Conservation (phyloP, 176 grass and related monocot genomes). For the Carex parvula region DNA sequence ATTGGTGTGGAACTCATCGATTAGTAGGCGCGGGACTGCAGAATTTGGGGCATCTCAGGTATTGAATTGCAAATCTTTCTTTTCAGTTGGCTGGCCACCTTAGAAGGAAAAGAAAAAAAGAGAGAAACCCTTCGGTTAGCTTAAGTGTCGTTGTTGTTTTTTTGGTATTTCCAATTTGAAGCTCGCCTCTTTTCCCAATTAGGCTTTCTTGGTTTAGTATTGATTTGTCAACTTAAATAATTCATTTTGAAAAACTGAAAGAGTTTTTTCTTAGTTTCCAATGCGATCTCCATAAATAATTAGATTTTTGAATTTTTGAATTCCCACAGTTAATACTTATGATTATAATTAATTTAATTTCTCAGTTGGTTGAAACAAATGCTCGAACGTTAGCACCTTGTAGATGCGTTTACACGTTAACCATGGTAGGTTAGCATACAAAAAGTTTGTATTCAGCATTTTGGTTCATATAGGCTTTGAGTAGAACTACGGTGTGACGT, state of each 20-base stretch:
- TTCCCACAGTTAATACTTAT: background rate
- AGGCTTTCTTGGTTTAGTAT: background rate
- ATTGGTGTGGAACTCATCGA: conserved; percentile 11
- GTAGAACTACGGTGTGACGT: too few relatives aligned
- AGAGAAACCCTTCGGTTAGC: background rate
- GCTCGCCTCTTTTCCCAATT: background rate
- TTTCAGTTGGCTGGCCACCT: background rate
- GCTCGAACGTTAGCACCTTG: background rate
- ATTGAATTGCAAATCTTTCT: background rate
- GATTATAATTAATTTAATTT: background rate
- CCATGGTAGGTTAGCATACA: background rate
- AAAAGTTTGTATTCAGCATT: background rate
- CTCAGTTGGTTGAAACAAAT: background rate
- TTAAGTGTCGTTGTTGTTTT: background rate
- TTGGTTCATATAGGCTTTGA: background rate
- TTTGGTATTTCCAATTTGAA: background rate
- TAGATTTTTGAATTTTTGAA: background rate
- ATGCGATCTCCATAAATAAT: background rate
- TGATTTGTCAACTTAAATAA: background rate
- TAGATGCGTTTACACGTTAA: background rate
- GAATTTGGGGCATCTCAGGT: conserved; percentile 26
- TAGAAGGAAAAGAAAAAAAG: too few relatives aligned
- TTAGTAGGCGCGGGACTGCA: background rate
- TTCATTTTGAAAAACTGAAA: background rate
- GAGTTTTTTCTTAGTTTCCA: background rate